Conservation (phyloP, 106 monocot species). For the Cymbidium sinense region DNA sequence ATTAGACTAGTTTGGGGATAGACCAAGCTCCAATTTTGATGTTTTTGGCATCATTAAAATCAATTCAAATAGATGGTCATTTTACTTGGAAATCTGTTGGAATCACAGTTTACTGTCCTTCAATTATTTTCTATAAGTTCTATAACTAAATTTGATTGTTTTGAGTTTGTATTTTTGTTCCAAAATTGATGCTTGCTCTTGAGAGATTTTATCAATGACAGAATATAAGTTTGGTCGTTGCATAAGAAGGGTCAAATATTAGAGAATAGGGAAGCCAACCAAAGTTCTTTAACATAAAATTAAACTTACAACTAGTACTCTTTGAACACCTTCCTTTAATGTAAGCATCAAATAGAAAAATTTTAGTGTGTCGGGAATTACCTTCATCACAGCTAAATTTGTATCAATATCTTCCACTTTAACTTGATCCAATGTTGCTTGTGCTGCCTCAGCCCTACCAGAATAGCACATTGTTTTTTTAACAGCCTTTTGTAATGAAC, state of each 20-base stretch:
- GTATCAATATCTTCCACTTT: slow-evolving; percentile 89
- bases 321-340: not conserved
- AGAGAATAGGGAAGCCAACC: not conserved
- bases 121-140: not conserved
- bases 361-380: slow-evolving; percentile 11
- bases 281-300: not conserved
- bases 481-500: slow-evolving; percentile 60
- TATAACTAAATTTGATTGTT: not conserved
- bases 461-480: slow-evolving; percentile 60
- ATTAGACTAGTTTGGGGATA: not conserved
- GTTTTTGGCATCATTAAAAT: not conserved
- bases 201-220: not conserved
- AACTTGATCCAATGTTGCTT: slow-evolving; percentile 78
- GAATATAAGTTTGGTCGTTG: not conserved
- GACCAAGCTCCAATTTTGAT: not conserved
- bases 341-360: not conserved
- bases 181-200: not conserved
- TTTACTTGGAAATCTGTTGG: not conserved
- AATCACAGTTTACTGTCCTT: not conserved
- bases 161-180: not conserved
- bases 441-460: slow-evolving; percentile 61
- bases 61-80: not conserved
- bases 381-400: slow-evolving; percentile 81
- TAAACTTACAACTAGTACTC: not conserved
- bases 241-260: not conserved